Evolutionary conservation across 257 asterid species (phyloP), one percentile per base, ranked within the genome.

Genomic region (Perilla frutescens): DNA sequence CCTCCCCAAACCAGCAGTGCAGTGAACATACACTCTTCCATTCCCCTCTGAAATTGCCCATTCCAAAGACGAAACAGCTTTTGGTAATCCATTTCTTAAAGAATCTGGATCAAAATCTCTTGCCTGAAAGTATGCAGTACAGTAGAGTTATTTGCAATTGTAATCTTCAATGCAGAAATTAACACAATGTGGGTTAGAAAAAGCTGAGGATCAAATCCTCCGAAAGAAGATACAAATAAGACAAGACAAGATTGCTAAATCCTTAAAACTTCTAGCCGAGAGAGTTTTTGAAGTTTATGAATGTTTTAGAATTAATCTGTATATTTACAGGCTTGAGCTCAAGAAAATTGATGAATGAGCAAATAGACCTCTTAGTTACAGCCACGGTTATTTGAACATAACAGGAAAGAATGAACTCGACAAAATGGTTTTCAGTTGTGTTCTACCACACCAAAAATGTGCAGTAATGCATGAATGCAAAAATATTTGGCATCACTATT

Each of bases 1-100:
- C 85, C 98, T 82, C 57, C 97, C 97, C 83, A 93, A 73, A 75
- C 98, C 98, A 73, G 98, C 98, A 5, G 98, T 88, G 80, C 97
- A 93, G 79, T 93, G 98, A 15, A 93, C 91, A 58, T 93, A 93
- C 0, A 78, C 89, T 83, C 85, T 86, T 78, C 97, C 96, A 12
- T 83, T 88, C n/a, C 91, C 95, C 80, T 93, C 96, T 32, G 86
- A 83, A 69, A 91, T 76, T 5, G 96, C 96, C 88, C 94, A 72
- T 49, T 89, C 96, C 78, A 93, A 61, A 7, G 79, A 85, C 12
- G 96, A 89, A 77, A 89, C 97, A 0, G 96, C 97, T 77, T 78
- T 76, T 0, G 98, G 98, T 58, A 93, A 82, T 74, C 82, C 86
- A 48, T 48, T 80, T 80, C 98, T 91, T 51, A 93, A 83, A 48